phyloP scores from a whole-genome alignment of 495 filamentous ascomycete genomes.

The Lepidopterella palustris region DNA sequence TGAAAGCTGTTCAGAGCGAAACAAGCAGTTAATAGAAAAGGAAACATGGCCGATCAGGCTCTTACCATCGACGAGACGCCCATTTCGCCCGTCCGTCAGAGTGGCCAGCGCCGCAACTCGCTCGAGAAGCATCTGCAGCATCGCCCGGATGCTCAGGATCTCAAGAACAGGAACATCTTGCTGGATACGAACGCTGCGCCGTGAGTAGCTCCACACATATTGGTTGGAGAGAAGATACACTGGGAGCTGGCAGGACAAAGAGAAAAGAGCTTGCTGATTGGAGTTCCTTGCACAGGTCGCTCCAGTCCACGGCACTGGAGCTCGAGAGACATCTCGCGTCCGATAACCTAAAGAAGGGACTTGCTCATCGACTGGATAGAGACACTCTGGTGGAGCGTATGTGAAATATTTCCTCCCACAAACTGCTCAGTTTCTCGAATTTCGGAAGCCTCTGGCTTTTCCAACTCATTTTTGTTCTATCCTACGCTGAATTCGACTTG shows the following conservation, averaged over 20 bases:
- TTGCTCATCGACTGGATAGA: conserved; percentile 57
- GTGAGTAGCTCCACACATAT: conserved; percentile 38
- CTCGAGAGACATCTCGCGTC: conserved; percentile 58
- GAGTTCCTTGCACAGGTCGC: conserved; percentile 38
- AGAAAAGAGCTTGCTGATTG: conserved; percentile 7
- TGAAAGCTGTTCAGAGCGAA: neutral
- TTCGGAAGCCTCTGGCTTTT: too few species aligned
- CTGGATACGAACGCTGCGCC: conserved; percentile 66
- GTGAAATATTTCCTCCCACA: conserved; percentile 24
- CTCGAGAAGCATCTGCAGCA: conserved; percentile 77
- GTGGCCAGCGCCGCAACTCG: conserved; percentile 69
- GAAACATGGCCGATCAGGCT: conserved; percentile 14
- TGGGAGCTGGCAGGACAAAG: neutral
- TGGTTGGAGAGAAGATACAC: too few species aligned
- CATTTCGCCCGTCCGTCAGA: conserved; percentile 52
- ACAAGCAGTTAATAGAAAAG: neutral
- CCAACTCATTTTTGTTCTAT: too few species aligned
- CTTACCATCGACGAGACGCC: conserved; percentile 47
- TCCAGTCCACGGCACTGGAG: conserved; percentile 56
- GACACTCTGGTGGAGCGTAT: conserved; percentile 68
- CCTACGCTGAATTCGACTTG: too few species aligned
- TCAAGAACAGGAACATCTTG: conserved; percentile 68
- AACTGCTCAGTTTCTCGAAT: too few species aligned
- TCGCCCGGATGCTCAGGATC: conserved; percentile 72
- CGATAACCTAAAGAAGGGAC: conserved; percentile 60